Conservation (phyloP, 164 flowering plant species). For the Nelumbo lutea region DNA sequence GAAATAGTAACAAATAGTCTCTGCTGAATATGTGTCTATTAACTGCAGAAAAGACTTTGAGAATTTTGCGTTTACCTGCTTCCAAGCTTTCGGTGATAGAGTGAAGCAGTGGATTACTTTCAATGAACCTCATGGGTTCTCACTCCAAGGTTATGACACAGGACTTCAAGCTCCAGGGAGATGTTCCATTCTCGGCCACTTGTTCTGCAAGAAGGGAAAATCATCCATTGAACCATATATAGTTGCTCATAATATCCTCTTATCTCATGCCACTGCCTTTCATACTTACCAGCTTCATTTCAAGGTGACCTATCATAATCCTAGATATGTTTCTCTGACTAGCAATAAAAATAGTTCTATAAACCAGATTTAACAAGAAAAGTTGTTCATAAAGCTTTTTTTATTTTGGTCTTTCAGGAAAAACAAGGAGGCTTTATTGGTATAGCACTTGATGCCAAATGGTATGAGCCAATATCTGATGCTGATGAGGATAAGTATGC, state of each 20-base stretch:
- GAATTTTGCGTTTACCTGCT: constrained; percentile 67
- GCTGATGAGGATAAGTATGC: constrained; percentile 70
- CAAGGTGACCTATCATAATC: constrained; percentile 43
- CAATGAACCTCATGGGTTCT: constrained; percentile 78
- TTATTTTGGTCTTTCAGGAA: constrained; percentile 27
- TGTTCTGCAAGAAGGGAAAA: constrained; percentile 65
- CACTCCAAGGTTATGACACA: constrained; percentile 68
- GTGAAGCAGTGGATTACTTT: constrained; percentile 91
- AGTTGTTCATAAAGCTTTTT: not conserved
- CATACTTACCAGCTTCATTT: constrained; percentile 53
- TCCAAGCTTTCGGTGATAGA: constrained; percentile 75
- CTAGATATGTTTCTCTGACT: no score
- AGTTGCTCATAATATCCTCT: constrained; percentile 77
- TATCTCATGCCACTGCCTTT: constrained; percentile 76
- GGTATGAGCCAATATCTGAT: constrained; percentile 77
- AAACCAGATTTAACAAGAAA: no score
- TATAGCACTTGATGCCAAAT: constrained; percentile 73
- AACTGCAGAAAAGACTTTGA: constrained; percentile 66
- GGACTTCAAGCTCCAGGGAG: constrained; percentile 93
- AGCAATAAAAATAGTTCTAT: no score
- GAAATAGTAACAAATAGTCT: not conserved
- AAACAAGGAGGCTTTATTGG: constrained; percentile 72
- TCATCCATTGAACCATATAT: constrained; percentile 80
- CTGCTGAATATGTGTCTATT: not conserved
- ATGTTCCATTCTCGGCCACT: constrained; percentile 65